These are phyloP conservation scores for Rhodotorula sp. DNA, from an alignment of 1,284 basidiomycete genomes.

Conservation along the genomic window DNA sequence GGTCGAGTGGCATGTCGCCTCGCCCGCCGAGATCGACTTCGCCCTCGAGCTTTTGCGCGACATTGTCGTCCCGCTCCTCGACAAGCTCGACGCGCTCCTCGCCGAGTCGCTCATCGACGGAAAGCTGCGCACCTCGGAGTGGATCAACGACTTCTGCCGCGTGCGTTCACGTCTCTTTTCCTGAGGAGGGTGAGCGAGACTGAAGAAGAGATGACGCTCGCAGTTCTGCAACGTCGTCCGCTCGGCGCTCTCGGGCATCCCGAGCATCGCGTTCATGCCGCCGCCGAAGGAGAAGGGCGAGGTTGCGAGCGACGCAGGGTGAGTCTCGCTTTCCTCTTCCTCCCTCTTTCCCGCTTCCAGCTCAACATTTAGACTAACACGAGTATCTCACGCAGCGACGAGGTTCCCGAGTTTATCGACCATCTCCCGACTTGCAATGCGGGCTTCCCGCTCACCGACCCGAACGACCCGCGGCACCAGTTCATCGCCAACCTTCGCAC, in stretches of 20 bases:
- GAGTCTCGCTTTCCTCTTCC: background rate
- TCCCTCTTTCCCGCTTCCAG: constrained; percentile 41
- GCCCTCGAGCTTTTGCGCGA: constrained; percentile 74
- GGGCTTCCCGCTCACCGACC: constrained; percentile 74
- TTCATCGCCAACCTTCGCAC: constrained; percentile 63
- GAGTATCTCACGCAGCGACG: constrained; percentile 43
- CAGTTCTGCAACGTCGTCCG: constrained; percentile 56
- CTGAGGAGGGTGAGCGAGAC: constrained; percentile 5
- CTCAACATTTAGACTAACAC: constrained; percentile 54
- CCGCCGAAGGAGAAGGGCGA: constrained; percentile 61
- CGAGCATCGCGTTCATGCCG: constrained; percentile 61
- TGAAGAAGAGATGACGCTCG: constrained; percentile 46
- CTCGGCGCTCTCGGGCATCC: constrained; percentile 70
- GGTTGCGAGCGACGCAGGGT: constrained; percentile 62
- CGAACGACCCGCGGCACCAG: constrained; percentile 73
- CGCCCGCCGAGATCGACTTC: constrained; percentile 73
- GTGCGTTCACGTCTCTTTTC: background rate
- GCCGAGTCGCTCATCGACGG: constrained; percentile 22
- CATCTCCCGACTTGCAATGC: constrained; percentile 54
- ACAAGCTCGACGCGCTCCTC: constrained; percentile 65
- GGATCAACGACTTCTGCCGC: constrained; percentile 93
- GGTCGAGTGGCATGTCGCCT: constrained; percentile 87
- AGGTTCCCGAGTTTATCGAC: constrained; percentile 50
- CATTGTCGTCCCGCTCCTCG: constrained; percentile 67
- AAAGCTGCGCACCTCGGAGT: constrained; percentile 60